Base-by-base conservation (phyloP, 1,284 basidiomycete genomes). In the Trametes versicolor region DNA sequence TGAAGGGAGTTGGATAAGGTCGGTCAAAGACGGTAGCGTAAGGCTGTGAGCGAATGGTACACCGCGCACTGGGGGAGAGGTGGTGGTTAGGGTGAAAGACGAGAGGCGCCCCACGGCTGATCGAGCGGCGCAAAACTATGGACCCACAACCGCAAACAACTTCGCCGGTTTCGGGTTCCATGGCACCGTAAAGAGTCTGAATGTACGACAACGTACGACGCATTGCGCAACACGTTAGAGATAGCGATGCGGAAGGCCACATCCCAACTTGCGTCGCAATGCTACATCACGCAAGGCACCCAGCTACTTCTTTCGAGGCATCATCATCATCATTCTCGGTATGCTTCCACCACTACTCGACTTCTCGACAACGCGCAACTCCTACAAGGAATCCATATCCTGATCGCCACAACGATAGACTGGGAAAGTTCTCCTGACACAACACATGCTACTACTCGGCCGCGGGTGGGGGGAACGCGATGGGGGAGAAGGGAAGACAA, bases 111-210 rank as follows among this genome's bases (percentile, higher is more conserved):
- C 36, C 32, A 29, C 32, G n/a, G 17, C n/a, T 21, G 34, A 27
- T 23, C 19, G 37, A 23, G 23, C 25, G 19, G 19, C 41, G 41
- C 41, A 19, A 17, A 43, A 17, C 3, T 7, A 27, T 62, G 65
- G 65, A 66, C 65, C 65, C 65, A 66, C 59, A 67, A 61, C 32
- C 21, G 43, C 50, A 67, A 67, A 67, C 62, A 61, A 9, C 27
- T 1, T 15, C 7, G 9, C 25, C 43, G 13, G 7, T 3, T 48
- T 25, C 45, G 21, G 7, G 13, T 23, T 25, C 23, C 21, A 2
- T 1, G 8, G 23, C 37, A 10, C 13, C 2, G 29, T 32, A 8
- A 32, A 32, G 29, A 32, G 29, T 8, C 3, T 4, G 8, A 32
- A 32, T 32, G n/a, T n/a, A n/a, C n/a, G n/a, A n/a, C n/a, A n/a